Conservation (phyloP, 441 rosid genomes). For the Eutrema salsugineum region DNA sequence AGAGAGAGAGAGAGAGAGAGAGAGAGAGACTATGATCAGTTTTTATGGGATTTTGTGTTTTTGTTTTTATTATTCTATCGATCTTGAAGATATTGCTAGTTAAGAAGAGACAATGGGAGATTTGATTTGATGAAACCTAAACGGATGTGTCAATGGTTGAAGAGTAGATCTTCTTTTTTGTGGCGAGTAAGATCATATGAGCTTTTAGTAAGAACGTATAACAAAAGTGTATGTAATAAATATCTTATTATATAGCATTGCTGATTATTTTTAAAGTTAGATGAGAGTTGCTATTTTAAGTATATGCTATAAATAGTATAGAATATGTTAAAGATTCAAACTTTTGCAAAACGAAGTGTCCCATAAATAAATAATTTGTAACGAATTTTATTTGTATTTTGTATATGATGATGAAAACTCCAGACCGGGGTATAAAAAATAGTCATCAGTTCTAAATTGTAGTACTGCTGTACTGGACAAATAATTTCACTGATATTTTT, state of each 20-base stretch:
- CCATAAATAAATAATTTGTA: background rate
- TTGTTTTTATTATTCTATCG: slow-evolving; percentile 13
- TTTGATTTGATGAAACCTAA: slow-evolving; percentile 13
- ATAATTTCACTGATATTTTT: background rate
- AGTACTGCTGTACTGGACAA: background rate
- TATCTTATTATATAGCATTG: background rate
- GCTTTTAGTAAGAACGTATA: slow-evolving; percentile 11
- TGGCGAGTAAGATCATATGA: slow-evolving; percentile 1
- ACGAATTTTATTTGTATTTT: background rate
- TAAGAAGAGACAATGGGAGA: slow-evolving; percentile 20
- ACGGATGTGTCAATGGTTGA: slow-evolving; percentile 21
- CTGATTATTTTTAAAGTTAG: slow-evolving; percentile 1
- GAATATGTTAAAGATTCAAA: background rate
- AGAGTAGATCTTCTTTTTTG: slow-evolving; percentile 12
- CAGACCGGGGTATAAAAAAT: background rate
- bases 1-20: slow-evolving; percentile 20
- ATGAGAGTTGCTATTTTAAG: background rate
- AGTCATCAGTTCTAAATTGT: background rate
- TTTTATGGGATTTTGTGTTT: slow-evolving; percentile 51
- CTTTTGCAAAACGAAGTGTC: background rate
- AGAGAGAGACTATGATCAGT: slow-evolving; percentile 34
- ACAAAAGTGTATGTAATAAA: background rate
- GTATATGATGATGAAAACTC: background rate
- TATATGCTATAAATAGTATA: slow-evolving; percentile 6
- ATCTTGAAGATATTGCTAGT: slow-evolving; percentile 11